A percentile compares a stretch with the other conserved stretches of the same genome.
Evolutionary conservation across 768 basidiomycete species (phyloP).

Genomic region (Calocybe gangraenosa): DNA sequence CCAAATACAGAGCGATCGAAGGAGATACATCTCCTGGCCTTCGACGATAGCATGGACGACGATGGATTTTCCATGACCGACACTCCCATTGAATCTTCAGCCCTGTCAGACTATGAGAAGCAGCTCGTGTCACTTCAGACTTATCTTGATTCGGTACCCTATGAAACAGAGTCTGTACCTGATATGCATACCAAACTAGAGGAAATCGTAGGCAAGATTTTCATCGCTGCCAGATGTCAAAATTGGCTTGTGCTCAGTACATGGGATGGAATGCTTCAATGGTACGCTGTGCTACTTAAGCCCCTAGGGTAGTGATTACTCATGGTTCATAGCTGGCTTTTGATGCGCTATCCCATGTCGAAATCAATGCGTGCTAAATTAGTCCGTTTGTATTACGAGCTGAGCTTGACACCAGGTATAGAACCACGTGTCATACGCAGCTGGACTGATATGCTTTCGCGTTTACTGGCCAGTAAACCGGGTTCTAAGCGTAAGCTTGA

Average conservation of each 20-base stretch:
- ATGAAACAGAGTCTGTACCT: constrained; percentile 65
- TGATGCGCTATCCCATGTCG: constrained; percentile 76
- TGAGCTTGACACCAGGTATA: constrained; percentile 72
- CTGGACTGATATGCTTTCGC: constrained; percentile 78
- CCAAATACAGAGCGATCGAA: background rate
- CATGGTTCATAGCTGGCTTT: constrained; percentile 56
- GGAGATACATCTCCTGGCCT: background rate
- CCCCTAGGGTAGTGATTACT: background rate
- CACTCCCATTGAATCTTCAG: constrained; percentile 30
- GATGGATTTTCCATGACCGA: constrained; percentile 48
- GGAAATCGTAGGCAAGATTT: constrained; percentile 62
- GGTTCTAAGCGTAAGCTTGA: constrained; percentile 67
- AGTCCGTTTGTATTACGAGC: constrained; percentile 72
- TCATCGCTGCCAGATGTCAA: constrained; percentile 66
- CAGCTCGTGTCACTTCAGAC: constrained; percentile 58
- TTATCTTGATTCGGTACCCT: constrained; percentile 68
- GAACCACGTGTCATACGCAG: constrained; percentile 66
- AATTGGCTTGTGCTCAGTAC: constrained; percentile 71
- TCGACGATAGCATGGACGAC: constrained; percentile 45
- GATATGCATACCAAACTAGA: constrained; percentile 72
- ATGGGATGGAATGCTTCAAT: constrained; percentile 80
- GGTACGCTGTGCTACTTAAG: constrained; percentile 35
- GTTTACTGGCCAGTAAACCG: constrained; percentile 63
- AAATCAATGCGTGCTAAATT: constrained; percentile 68
- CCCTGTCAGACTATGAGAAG: constrained; percentile 46